Percentiles rank a stretch among this genome's conserved stretches.
Evolutionary conservation across 2,329 filamentous ascomycete genomes (phyloP).

Genomic region (Ophiostoma sp.): DNA sequence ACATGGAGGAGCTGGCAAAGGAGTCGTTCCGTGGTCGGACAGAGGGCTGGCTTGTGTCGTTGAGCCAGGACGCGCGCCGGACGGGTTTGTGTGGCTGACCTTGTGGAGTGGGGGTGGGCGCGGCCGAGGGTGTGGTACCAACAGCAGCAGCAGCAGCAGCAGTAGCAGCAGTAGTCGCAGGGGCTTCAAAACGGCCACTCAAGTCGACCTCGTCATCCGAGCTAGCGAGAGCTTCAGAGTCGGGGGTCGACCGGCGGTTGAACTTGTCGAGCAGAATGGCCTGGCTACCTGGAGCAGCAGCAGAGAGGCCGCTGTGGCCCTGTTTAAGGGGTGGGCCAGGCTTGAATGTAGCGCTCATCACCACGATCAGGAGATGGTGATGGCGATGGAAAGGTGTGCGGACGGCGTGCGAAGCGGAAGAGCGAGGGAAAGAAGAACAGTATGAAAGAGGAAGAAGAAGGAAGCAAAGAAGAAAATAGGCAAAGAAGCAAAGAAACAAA

Average conservation of each 20-base stretch:
- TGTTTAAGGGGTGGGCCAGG: conserved; percentile 47
- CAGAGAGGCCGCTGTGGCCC: conserved; percentile 42
- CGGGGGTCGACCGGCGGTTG: conserved; percentile 79
- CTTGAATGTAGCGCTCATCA: conserved; percentile 52
- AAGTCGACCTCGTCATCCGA: conserved; percentile 86
- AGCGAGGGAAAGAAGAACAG: neutral
- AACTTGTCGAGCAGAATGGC: conserved; percentile 68
- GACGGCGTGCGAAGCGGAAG: neutral
- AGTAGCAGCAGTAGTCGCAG: neutral
- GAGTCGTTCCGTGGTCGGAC: conserved; percentile 67
- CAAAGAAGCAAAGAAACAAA: neutral
- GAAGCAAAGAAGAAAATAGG: neutral
- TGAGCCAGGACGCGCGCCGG: conserved; percentile 77
- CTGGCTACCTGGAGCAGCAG: conserved; percentile 52
- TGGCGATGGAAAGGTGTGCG: conserved; percentile 10
- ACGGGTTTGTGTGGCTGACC: conserved; percentile 54
- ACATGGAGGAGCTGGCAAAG: conserved; percentile 69
- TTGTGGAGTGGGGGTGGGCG: conserved; percentile 28
- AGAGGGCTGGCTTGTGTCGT: conserved; percentile 65
- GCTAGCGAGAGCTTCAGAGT: conserved; percentile 88
- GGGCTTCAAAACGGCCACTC: conserved; percentile 40
- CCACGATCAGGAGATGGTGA: conserved; percentile 24
- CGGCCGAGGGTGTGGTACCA: neutral
- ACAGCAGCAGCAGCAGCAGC: neutral
- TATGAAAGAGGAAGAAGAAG: neutral